phyloP scores from a whole-genome alignment of 257 asterid species.

The Marsdenia floribunda region DNA sequence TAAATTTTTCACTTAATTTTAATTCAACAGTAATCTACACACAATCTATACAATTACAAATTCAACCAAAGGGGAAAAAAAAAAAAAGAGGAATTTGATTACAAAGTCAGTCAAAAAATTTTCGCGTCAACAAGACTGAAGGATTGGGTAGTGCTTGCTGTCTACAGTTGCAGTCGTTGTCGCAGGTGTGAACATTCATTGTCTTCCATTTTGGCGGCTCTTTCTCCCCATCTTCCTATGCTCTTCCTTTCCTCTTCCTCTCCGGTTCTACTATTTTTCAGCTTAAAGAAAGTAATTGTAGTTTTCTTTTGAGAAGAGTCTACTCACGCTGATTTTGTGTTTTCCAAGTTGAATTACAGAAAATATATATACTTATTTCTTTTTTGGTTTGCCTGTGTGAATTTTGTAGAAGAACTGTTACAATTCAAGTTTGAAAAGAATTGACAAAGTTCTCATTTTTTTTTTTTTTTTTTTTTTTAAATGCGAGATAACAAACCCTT shows the following conservation, averaged over 20 bases:
- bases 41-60: too few species aligned
- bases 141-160: too few species aligned
- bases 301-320: background rate
- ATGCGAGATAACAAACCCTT: background rate
- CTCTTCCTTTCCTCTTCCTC: constrained; percentile 14
- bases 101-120: too few species aligned
- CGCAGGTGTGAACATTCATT: constrained; percentile 37
- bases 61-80: too few species aligned
- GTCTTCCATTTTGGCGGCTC: constrained; percentile 77
- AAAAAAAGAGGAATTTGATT: too few species aligned
- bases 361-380: constrained; percentile 2
- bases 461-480: background rate
- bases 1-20: too few species aligned
- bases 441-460: background rate
- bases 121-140: too few species aligned
- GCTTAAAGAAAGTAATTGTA: background rate
- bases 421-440: background rate
- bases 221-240: constrained; percentile 8
- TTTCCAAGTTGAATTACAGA: background rate
- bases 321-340: background rate
- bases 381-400: constrained; percentile 1
- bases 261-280: constrained; percentile 10
- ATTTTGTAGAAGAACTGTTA: background rate
- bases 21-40: too few species aligned
- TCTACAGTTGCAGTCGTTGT: background rate